Base-by-base conservation (phyloP, 306 rosid genomes). In the Dryas drummondii region DNA sequence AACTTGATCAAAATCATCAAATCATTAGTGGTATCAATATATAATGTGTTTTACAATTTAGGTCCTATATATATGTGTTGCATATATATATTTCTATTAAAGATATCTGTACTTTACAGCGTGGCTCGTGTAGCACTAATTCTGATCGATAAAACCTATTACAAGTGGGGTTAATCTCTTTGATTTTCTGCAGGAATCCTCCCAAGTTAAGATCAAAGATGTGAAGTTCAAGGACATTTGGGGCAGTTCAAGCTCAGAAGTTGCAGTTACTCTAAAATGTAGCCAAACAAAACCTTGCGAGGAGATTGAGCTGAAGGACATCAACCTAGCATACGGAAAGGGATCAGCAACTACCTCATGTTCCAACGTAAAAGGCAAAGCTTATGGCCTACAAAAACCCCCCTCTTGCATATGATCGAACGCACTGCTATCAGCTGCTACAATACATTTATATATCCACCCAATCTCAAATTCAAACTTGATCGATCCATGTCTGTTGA, bases 341-440 rank as follows among this genome's bases (percentile, higher is more conserved):
- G 76, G 32, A 2, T 79, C 81, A 44, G 45, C 68, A 9, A 72
- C 77, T 1, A 79, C 84, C 0, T 6, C 41, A 4, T 85, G 84
- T 46, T 16, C 9, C 1, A 58, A 60, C 6, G 77, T 49, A 7
- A 1, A 14, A 26, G 68, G 55, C 2, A 27, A n/a, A 27, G 44
- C 58, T 7, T 59, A 15, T 32, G 58, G 68, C 68, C 3, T 11
- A 48, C 68, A 72, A 45, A 47, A 46, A 5, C 68, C 76, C 1
- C 15, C 40, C 27, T 6, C 70, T 17, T 65, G 70, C 48, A 45
- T 26, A 2, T 32, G 37, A 32, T 32, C 37, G 37, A 32, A 32
- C 37, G 37, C 37, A 32, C 37, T 32, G 37, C 37, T 32, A 32
- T 32, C 37, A 32, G 37, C 37, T 32, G 2, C 37, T 32, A 32